Conservation (phyloP, 441 rosid genomes). For the Brassica hybrid region DNA sequence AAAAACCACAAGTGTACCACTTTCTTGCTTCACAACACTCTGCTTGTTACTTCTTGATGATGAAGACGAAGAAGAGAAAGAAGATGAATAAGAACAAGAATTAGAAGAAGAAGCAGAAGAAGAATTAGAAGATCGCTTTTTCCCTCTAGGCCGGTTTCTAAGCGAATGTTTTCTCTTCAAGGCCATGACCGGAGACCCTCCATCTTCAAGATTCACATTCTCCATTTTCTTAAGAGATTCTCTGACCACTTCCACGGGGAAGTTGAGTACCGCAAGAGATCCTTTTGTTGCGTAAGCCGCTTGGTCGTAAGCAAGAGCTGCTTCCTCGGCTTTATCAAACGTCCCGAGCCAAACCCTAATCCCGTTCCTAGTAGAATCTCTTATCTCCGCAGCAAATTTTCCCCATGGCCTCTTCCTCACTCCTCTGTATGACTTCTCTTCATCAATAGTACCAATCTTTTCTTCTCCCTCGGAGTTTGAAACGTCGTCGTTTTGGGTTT, state of each 20-base stretch:
- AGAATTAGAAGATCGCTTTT: conserved; percentile 38
- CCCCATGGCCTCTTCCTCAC: conserved; percentile 92
- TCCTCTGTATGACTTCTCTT: conserved; percentile 71
- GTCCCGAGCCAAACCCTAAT: conserved; percentile 91
- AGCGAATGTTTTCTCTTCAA: conserved; percentile 73
- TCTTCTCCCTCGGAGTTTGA: conserved; percentile 39
- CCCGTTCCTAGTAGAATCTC: conserved; percentile 86
- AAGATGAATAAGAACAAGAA: conserved; percentile 11
- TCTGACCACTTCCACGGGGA: conserved; percentile 68
- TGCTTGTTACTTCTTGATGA: conserved; percentile 36
- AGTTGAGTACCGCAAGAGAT: conserved; percentile 68
- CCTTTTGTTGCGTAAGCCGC: conserved; percentile 86
- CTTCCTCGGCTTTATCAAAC: conserved; percentile 79
- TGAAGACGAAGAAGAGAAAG: conserved; percentile 26
- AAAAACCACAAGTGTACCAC: conserved; percentile 57
- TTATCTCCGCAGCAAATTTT: conserved; percentile 85
- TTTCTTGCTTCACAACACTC: conserved; percentile 32
- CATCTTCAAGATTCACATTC: conserved; percentile 58
- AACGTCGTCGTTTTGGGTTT: conserved; percentile 28
- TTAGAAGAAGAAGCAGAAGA: too few relatives aligned
- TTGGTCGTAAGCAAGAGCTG: conserved; percentile 88
- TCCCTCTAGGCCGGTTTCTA: conserved; percentile 51
- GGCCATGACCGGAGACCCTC: conserved; percentile 82
- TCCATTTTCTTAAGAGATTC: conserved; percentile 79
- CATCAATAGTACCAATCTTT: conserved; percentile 27